Conservation (phyloP, 768 basidiomycete genomes). For the Naematelia aurantialba region DNA sequence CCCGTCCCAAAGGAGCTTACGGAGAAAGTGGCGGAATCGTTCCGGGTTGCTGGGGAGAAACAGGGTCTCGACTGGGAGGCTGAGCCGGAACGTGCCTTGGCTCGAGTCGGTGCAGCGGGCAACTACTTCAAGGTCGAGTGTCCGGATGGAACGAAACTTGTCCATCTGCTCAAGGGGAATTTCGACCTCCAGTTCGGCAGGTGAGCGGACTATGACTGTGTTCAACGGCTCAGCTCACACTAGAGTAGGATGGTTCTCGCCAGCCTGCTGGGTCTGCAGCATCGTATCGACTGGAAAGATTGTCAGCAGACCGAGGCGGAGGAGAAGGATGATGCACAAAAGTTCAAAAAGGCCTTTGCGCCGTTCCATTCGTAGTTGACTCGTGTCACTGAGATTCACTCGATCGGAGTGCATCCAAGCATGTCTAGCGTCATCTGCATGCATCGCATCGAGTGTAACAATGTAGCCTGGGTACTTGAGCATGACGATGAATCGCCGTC, state of each 20-base stretch:
- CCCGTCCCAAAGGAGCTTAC: constrained; percentile 54
- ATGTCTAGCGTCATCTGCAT: too few species aligned
- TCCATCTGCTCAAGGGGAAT: constrained; percentile 74
- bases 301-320: constrained; percentile 79
- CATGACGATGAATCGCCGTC: too few species aligned
- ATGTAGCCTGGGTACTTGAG: too few species aligned
- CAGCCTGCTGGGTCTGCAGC: constrained; percentile 66
- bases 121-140: constrained; percentile 90
- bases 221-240: constrained; percentile 8
- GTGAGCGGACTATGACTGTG: constrained; percentile 54
- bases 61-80: constrained; percentile 71
- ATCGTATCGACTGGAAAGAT: constrained; percentile 86
- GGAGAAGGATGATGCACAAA: constrained; percentile 74
- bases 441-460: too few species aligned
- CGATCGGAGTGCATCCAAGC: too few species aligned
- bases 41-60: constrained; percentile 65
- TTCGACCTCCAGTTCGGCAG: constrained; percentile 93
- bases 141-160: constrained; percentile 76
- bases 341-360: constrained; percentile 79
- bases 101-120: constrained; percentile 53
- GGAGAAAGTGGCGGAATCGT: constrained; percentile 65
- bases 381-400: background rate
- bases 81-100: constrained; percentile 64
- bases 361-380: constrained; percentile 42
- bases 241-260: constrained; percentile 74